Base-by-base conservation (phyloP, 169 alveolate species). In the Plasmodium ovale region DNA sequence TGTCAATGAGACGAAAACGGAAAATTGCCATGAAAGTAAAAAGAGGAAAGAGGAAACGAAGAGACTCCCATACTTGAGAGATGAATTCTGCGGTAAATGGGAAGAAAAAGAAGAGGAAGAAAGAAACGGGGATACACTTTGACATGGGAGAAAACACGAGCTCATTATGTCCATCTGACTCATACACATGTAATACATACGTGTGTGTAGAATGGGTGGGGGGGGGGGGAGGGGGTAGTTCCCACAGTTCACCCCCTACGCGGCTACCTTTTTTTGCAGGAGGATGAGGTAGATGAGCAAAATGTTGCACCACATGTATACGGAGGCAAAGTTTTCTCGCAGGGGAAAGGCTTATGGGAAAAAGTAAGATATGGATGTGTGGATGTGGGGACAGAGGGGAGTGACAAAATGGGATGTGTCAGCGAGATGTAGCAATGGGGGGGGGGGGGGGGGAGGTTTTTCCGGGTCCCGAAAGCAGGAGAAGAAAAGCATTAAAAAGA, bases 261-360 rank as follows among this genome's bases (percentile, higher is more conserved):
- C 9, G 10, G 12, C 16, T 68, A 58, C 89, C 62, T 65, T 31
- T 33, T 68, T 64, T 39, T 79, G 60, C 21, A 42, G 51, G 14
- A 79, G 56, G 29, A 79, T 79, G 10, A 68, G 37, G 19, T 79
- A 79, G 16, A 79, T 62, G 16, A 49, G 73, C n/a, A 79, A 3
- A 37, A 79, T 42, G 47, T 64, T 79, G 21, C 70, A 33, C 89
- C 89, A 79, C 89, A 79, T 64, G 58, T 64, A 64, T 25, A 79
- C 89, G 16, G 89, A 79, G 12, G 89, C 62, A 56, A 79, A 79
- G 10, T 79, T 79, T 49, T 79, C 89, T 79, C 89, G n/a, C 35
- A 79, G 39, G 23, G 89, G 44, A 54, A 79, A 79, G n/a, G 82
- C 89, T 79, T 2, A 16, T 9, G 35, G 19, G 23, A 47, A 68